A percentile compares a stretch with the other conserved stretches of the same genome.
phyloP scores from a whole-genome alignment of 306 rosid species.

The Begonia loranthoides region DNA sequence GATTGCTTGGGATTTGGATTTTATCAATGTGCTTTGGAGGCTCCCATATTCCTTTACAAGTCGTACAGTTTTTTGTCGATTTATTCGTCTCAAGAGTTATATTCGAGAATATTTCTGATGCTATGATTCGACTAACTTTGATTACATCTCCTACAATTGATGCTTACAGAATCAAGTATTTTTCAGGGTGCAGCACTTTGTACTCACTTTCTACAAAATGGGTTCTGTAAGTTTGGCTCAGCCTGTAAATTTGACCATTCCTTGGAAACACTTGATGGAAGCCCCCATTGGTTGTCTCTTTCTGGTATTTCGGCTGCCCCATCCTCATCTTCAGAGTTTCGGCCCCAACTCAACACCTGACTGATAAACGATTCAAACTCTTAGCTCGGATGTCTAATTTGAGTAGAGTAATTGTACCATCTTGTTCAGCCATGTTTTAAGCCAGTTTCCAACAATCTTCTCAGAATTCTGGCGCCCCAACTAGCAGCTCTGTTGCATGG shows the following conservation, averaged over 20 bases:
- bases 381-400: constrained; percentile 73
- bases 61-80: not conserved
- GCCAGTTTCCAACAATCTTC: constrained; percentile 43
- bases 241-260: constrained; percentile 95
- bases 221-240: constrained; percentile 79
- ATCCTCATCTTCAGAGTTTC: constrained; percentile 76
- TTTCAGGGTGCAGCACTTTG: constrained; percentile 86
- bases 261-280: constrained; percentile 69
- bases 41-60: no score
- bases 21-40: no score
- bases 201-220: constrained; percentile 80
- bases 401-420: constrained; percentile 30
- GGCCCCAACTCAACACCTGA: constrained; percentile 58
- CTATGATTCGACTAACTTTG: no score
- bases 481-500: constrained; percentile 36
- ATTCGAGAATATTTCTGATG: not conserved
- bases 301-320: constrained; percentile 90
- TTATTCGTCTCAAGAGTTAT: not conserved
- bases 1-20: no score
- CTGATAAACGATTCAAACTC: constrained; percentile 56
- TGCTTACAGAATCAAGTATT: constrained; percentile 8
- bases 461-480: constrained; percentile 45
- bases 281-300: constrained; percentile 88
- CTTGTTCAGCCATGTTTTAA: constrained; percentile 35
- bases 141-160: not conserved